These are phyloP conservation scores for Sphagnum contortum DNA, from an alignment of 225 moss, liverwort and hornwort genomes.

Conservation along the genomic window DNA sequence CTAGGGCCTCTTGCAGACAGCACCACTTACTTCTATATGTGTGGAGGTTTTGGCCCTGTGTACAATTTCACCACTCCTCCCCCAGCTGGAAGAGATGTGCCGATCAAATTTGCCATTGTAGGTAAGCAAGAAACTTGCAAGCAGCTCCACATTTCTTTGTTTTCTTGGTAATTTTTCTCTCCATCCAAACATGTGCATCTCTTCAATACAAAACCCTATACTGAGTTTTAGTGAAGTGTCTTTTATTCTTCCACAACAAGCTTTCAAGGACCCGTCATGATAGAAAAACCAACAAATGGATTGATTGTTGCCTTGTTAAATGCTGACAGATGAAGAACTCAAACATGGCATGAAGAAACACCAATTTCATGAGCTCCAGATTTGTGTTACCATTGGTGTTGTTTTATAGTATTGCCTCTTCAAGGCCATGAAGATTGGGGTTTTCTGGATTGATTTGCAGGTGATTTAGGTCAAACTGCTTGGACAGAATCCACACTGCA, in stretches of 20 bases:
- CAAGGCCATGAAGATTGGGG: too few relatives aligned
- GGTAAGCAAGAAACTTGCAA: slow-evolving; percentile 10
- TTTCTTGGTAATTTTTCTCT: too few relatives aligned
- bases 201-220: too few relatives aligned
- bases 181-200: too few relatives aligned
- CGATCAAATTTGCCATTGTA: slow-evolving; percentile 43
- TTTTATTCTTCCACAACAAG: too few relatives aligned
- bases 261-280: too few relatives aligned
- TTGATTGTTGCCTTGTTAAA: slow-evolving; percentile 17
- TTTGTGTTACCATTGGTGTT: too few relatives aligned
- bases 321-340: slow-evolving; percentile 38
- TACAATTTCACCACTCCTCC: slow-evolving; percentile 58
- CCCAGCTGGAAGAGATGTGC: slow-evolving; percentile 34
- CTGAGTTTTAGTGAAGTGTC: too few relatives aligned
- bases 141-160: not conserved
- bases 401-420: too few relatives aligned
- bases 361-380: too few relatives aligned
- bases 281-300: too few relatives aligned
- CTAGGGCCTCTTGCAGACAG: slow-evolving; percentile 43
- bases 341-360: too few relatives aligned
- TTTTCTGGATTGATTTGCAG: slow-evolving; percentile 15
- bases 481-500: slow-evolving; percentile 71
- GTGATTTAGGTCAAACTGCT: slow-evolving; percentile 78
- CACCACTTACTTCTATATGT: slow-evolving; percentile 47
- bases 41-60: slow-evolving; percentile 45